Evolutionary conservation across 2,329 filamentous ascomycete species (phyloP), one percentile per base, ranked within the genome.

Genomic region (Scedosporium dehoogii): DNA sequence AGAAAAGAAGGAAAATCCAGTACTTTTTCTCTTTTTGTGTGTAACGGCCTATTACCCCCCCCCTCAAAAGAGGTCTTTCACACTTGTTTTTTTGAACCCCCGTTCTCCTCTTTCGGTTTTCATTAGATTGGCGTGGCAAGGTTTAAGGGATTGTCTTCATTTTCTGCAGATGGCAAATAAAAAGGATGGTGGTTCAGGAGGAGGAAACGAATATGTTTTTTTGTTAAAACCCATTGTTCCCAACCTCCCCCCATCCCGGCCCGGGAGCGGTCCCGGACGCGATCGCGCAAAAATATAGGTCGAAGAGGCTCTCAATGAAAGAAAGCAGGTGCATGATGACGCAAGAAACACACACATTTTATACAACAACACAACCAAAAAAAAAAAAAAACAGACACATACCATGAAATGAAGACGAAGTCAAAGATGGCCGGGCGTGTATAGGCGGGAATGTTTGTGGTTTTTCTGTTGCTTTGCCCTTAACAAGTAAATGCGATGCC

Each of bases 101-200:
- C 53, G 21, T 18, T 33, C 41, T 42, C 41, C 53, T 41, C 44
- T 48, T 62, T 62, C 41, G 41, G 53, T 62, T 46, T 51, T 59
- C 61, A 59, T 63, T 63, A 63, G 61, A 63, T 63, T 63, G 56
- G 57, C 57, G 56, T 56, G 61, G 60, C 55, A 58, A 58, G 56
- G 55, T 59, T 44, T 46, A 62, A 33, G 61, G 61, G 41, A 57
- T 59, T 59, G 38, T 58, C 16, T 42, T 62, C 27, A 6, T 41
- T 62, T 58, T 14, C n/a, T 29, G 60, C 48, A 51, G 59, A 62
- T 56, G 60, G 60, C 48, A 57, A 56, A 27, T n/a, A 38, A 38
- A 38, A 7, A 18, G 18, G 42, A 27, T 10, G 33, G 46, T 58
- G 27, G 38, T 46, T 60, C 42, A 16, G 59, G 59, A 27, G 60